Percentiles rank a stretch among this genome's conserved stretches.
Conservation (phyloP, 345 rosid genomes). For the Anastatica hierochuntica region DNA sequence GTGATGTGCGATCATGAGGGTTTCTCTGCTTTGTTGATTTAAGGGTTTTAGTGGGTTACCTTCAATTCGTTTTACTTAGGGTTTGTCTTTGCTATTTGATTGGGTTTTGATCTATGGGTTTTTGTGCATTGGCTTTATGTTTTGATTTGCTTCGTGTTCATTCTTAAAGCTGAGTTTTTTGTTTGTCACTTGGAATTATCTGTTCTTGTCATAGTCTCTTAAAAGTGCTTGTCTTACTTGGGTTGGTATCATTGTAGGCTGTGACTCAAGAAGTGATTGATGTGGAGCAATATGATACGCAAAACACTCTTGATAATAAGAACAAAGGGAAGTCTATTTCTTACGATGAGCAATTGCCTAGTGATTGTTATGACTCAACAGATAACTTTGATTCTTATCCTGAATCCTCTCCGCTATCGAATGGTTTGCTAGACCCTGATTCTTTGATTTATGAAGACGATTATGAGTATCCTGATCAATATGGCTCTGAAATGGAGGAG, state of each 20-base stretch:
- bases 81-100: conserved; percentile 1
- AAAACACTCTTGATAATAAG: conserved; percentile 25
- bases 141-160: background rate
- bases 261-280: conserved; percentile 42
- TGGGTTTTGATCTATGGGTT: background rate
- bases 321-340: conserved; percentile 59
- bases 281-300: conserved; percentile 43
- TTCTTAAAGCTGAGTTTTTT: background rate
- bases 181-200: no score
- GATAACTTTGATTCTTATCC: conserved; percentile 11
- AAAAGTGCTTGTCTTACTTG: background rate
- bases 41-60: conserved; percentile 5
- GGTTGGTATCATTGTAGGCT: conserved; percentile 27
- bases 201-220: no score
- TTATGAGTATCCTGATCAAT: conserved; percentile 27
- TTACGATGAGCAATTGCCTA: background rate
- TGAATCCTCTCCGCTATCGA: conserved; percentile 27
- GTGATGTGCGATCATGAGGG: conserved; percentile 12
- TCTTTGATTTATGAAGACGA: conserved; percentile 29
- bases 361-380: conserved; percentile 10
- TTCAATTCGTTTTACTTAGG: background rate
- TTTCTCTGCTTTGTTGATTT: conserved; percentile 5
- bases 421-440: conserved; percentile 29
- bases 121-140: background rate
- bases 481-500: conserved; percentile 25